Base-by-base conservation (phyloP, 129 eudicot species). In the Helianthus tuberosus region DNA sequence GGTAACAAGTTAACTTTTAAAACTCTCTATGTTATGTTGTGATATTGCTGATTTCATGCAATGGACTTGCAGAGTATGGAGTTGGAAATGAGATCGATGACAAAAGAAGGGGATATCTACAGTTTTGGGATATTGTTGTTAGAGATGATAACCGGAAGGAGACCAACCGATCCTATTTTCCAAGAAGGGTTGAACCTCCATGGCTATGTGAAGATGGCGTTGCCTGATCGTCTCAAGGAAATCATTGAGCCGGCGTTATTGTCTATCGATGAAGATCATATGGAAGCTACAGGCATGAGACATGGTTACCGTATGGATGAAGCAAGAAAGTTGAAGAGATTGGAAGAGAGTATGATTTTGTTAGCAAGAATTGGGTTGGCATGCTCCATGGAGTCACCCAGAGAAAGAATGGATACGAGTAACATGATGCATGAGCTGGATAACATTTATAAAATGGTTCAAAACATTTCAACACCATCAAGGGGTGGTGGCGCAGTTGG, bases 401-500 rank as follows among this genome's bases (percentile, higher is more conserved):
- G 41, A 54, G 81, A 81, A n/a, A 54, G 81, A 63, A 69, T 81
- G 63, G 54, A 69, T 46, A 16, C 47, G 11, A 81, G 17, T 48
- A 75, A 38, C 17, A 66, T 75, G 2, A 15, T 51, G 15, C 73
- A 43, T 29, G 80, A 75, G 51, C 35, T 80, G 68, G 46, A n/a
- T 62, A 51, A 23, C 68, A 75, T 75, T 50, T 43, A 64, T 46
- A n/a, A 60, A 12, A 60, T 4, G 13, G 0, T 60, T 60, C 39
- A 2, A 5, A 29, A 27, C 11, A 25, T 0, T 11, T 59, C 8
- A 4, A 27, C 1, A 6, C 0, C 46, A 60, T 5, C 5, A 61
- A 32, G 81, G 84, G 82, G 84, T 70, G 89, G 84, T 93, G 98
- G 96, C 88, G 97, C 97, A 93, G 96, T 93, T 93, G 91, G 96